These are phyloP conservation scores for Vigna reflexopilosa DNA, from an alignment of 306 rosid species.

Conservation along the genomic window DNA sequence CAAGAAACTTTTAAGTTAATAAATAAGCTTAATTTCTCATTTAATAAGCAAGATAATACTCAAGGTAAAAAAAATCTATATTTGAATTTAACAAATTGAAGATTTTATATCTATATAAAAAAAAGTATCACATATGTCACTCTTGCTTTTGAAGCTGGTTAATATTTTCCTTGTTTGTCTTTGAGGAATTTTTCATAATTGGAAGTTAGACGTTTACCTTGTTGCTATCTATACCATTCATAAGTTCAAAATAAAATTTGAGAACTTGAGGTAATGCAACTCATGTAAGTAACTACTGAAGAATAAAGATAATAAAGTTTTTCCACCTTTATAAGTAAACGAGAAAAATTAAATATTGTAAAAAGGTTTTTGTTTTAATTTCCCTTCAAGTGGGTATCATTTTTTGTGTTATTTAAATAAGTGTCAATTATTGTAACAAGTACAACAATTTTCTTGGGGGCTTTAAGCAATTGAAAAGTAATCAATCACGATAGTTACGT, in stretches of 20 bases:
- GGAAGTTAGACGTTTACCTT: background rate
- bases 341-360: background rate
- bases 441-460: background rate
- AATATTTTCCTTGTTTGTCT: background rate
- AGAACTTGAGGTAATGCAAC: background rate
- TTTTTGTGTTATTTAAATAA: background rate
- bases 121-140: background rate
- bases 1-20: too few species aligned
- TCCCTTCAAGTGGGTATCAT: background rate
- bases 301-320: background rate
- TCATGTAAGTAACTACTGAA: background rate
- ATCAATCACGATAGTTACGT: background rate
- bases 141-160: background rate
- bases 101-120: too few species aligned
- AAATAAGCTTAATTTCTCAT: too few species aligned
- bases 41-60: too few species aligned
- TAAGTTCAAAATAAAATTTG: background rate
- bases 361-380: background rate
- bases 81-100: too few species aligned
- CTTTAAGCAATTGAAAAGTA: background rate
- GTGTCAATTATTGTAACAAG: background rate
- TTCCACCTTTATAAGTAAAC: background rate
- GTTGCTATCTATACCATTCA: constrained; percentile 2
- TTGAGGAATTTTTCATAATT: background rate
- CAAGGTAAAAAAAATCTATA: too few species aligned